Evolutionary conservation across 371 early-diverging fungal genomes (phyloP), one percentile per base, ranked within the genome.

Genomic region (Mortierella sp.): DNA sequence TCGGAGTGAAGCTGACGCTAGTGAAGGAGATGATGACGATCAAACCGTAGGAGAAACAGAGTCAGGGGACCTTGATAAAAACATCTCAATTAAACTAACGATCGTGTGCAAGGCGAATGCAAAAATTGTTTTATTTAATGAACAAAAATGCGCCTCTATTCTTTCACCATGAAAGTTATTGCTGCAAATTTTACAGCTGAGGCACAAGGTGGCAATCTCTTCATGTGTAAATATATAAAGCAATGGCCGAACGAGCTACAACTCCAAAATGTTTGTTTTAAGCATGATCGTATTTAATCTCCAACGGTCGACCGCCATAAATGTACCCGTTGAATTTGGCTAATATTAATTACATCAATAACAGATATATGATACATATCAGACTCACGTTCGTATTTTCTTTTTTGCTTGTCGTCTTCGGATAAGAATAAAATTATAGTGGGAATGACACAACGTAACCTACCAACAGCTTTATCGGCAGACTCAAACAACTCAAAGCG

Each of bases 391-490:
- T 6, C 51, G 8, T 22, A 7, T 6, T 19, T 26, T n/a, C 10
- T 23, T 51, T 55, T 31, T 13, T 23, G n/a, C n/a, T n/a, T n/a
- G n/a, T 43, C 26, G 49, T 37, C 53, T 19, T 53, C 29, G 5
- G 47, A n/a, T 3, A 13, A 19, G 2, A 19, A 29, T 2, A 19
- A n/a, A 19, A 29, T 31, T 17, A 34, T 15, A 58, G 4, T 3
- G 31, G 13, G 9, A 40, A 6, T 40, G 40, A 13, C 13, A 40
- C 17, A 13, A 29, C n/a, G 5, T 19, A 40, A 55, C 72, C 56
- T 86, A 88, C 91, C 87, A 66, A 91, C 88, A 7, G 91, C 91
- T 47, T 84, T 82, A 51, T 89, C 89, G 53, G 90, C 90, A 12
- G 86, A 82, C 23, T 82, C 78, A 28, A 82, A 85, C 57, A 87